Base-by-base conservation (phyloP, 2,329 filamentous ascomycete genomes). In the Stagonosporopsis rhizophila region DNA sequence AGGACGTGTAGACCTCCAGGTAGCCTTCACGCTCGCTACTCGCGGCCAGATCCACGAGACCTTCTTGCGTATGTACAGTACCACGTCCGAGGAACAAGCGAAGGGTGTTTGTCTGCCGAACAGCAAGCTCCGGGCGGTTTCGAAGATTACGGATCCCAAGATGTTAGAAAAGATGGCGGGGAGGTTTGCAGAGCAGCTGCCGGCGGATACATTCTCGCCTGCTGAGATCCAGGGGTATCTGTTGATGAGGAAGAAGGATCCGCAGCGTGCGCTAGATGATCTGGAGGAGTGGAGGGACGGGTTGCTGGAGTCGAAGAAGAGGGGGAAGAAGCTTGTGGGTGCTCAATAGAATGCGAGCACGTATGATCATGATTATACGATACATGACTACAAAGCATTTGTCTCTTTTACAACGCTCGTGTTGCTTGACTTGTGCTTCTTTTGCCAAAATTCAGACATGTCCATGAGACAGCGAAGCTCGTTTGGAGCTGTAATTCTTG, bases 1-100 rank as follows among this genome's bases (percentile, higher is more conserved):
- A 0, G 89, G 90, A 1, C 82, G 89, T 1, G 87, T 93, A 3
- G 88, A 91, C 64, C 81, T 85, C 73, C 84, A 89, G 56, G 82
- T 91, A 0, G 79, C 79, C 15, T 90, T 92, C 73, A 81, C 72
- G 3, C 72, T 78, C 4, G 79, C 80, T 1, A 77, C 74, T 25
- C 62, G 65, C 20, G 69, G 71, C 2, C 79, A 81, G 58, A 75
- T 76, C 12, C 66, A 68, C 34, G 75, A 80, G 53, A 74, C 80
- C 17, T 82, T 80, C 63, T 60, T 71, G 5, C 68, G 78, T 30
- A 79, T 79, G 74, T 78, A 75, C 61, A 59, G 56, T 14, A 27
- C 35, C 20, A 52, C 49, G 2, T 19, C 40, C 8, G 49, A 45
- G 25, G 49, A 52, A 27, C 49, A 45, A 17, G 27, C 49, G 0